Percentiles rank a stretch among this genome's conserved stretches.
Conservation (phyloP, 2,329 filamentous ascomycete genomes). For the Apiospora marii region DNA sequence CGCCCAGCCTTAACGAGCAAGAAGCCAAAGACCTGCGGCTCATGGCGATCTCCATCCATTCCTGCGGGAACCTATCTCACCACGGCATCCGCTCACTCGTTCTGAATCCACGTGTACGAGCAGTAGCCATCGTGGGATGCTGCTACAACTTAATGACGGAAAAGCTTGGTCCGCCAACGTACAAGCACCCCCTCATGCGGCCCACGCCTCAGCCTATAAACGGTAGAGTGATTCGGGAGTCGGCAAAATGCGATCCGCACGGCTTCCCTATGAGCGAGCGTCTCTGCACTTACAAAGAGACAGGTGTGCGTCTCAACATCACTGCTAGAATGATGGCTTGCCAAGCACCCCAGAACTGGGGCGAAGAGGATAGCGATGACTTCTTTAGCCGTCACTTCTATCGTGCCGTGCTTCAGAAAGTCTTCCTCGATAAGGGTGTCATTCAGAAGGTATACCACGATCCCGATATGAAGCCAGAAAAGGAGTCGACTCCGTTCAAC, state of each 20-base stretch:
- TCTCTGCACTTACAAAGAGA: conserved; percentile 64
- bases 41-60: conserved; percentile 95
- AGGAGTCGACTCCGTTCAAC: conserved; percentile 53
- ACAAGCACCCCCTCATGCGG: conserved; percentile 81
- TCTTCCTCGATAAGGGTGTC: conserved; percentile 87
- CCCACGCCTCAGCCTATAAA: conserved; percentile 72
- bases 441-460: conserved; percentile 66
- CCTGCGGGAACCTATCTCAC: conserved; percentile 96
- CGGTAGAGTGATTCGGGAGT: conserved; percentile 73
- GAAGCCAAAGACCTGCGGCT: conserved; percentile 57
- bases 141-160: conserved; percentile 98
- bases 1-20: conserved; percentile 34
- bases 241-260: conserved; percentile 80
- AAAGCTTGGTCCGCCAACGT: conserved; percentile 83
- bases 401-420: conserved; percentile 86
- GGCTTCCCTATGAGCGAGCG: conserved; percentile 91
- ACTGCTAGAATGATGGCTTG: conserved; percentile 98
- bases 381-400: conserved; percentile 97
- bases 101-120: conserved; percentile 82
- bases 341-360: conserved; percentile 95
- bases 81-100: conserved; percentile 88
- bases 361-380: conserved; percentile 75
- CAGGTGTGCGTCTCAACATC: conserved; percentile 87
- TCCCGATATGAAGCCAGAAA: conserved; percentile 32
- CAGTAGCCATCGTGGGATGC: conserved; percentile 96